These are phyloP conservation scores for Xylariaceae sp. DNA, from an alignment of 2,329 filamentous ascomycete genomes.

Conservation along the genomic window DNA sequence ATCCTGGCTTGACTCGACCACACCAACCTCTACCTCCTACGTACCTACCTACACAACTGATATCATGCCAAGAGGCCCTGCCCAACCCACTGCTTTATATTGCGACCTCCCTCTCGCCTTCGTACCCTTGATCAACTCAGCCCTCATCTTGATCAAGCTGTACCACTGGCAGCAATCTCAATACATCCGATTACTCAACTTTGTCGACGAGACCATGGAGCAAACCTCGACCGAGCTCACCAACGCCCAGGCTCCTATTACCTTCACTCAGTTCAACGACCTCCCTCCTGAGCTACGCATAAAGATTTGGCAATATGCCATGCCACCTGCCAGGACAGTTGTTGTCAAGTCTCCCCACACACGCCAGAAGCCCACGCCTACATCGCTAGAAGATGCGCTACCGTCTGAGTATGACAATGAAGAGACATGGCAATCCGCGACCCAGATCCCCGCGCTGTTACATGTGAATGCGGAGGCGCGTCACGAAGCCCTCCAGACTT, in stretches of 20 bases:
- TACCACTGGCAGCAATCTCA: conserved; percentile 15
- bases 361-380: conserved; percentile 6
- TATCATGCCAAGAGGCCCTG: conserved; percentile 14
- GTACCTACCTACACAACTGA: conserved; percentile 4
- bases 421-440: conserved; percentile 26
- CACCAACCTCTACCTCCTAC: conserved; percentile 2
- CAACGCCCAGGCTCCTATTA: conserved; percentile 8
- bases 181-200: conserved; percentile 17
- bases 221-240: conserved; percentile 10
- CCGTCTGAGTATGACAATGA: conserved; percentile 8
- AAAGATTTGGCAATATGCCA: conserved; percentile 28
- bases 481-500: conserved; percentile 28
- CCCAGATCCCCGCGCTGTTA: conserved; percentile 27
- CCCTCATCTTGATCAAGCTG: conserved; percentile 12
- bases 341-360: conserved; percentile 22
- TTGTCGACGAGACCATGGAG: conserved; percentile 21
- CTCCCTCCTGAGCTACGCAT: conserved; percentile 30
- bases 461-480: conserved; percentile 29
- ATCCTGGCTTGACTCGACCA: too few relatives aligned
- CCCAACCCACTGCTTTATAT: conserved; percentile 14
- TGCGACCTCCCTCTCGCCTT: conserved; percentile 17
- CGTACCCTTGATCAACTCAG: conserved; percentile 14
- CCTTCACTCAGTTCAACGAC: conserved; percentile 24
- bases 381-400: conserved; percentile 24
- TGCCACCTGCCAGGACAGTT: conserved; percentile 26